Evolutionary conservation across 805 yeast genomes (phyloP).

Genomic region (Wickerhamomyces hampshirensis): DNA sequence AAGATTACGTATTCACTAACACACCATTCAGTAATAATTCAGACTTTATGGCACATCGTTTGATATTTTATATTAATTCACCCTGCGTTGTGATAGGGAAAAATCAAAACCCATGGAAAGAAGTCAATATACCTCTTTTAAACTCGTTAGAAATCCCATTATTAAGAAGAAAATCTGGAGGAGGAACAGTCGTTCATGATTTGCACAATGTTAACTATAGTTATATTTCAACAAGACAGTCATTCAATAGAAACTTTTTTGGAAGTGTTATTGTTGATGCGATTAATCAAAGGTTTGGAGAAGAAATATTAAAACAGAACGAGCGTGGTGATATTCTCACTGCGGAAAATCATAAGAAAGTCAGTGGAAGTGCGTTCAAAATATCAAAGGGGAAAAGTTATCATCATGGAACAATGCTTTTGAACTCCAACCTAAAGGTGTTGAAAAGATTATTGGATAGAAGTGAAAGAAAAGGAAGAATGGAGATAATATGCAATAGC

Average conservation of each 20-base stretch:
- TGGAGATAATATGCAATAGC: conserved; percentile 38
- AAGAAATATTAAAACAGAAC: conserved; percentile 44
- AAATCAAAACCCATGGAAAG: conserved; percentile 94
- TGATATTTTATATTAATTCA: conserved; percentile 69
- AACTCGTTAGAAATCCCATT: conserved; percentile 52
- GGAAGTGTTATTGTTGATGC: conserved; percentile 35
- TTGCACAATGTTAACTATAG: conserved; percentile 83
- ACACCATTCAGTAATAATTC: conserved; percentile 41
- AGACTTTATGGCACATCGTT: conserved; percentile 35
- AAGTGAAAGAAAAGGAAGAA: conserved; percentile 30
- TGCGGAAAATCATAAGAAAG: conserved; percentile 41
- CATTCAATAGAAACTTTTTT: conserved; percentile 48
- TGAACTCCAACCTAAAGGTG: conserved; percentile 56
- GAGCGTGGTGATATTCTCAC: conserved; percentile 77
- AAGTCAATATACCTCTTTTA: conserved; percentile 58
- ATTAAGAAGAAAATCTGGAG: conserved; percentile 82
- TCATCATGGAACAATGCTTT: conserved; percentile 95
- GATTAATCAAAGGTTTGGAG: conserved; percentile 13
- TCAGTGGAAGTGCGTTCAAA: conserved; percentile 93
- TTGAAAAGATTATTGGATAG: conserved; percentile 56
- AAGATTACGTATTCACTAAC: conserved; percentile 65
- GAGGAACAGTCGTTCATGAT: conserved; percentile 97
- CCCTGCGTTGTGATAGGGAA: conserved; percentile 94
- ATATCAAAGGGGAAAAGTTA: conserved; percentile 75
- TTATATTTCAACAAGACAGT: conserved; percentile 62